These are phyloP conservation scores for Fusarium pseudoanthophilum DNA, from an alignment of 2,329 filamentous ascomycete genomes.

Conservation along the genomic window DNA sequence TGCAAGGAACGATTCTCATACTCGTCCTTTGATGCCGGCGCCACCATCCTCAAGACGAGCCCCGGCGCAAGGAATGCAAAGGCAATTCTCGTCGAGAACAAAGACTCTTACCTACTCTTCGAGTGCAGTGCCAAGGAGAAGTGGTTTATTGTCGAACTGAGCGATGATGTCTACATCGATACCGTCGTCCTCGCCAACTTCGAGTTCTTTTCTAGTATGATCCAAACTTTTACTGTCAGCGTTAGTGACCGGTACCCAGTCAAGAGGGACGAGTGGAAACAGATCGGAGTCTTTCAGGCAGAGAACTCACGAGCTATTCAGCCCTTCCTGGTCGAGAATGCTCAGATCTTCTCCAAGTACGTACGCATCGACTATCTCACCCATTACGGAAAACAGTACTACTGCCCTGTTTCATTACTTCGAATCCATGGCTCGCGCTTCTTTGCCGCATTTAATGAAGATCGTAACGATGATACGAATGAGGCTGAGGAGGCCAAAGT, in stretches of 20 bases:
- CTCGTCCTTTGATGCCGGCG: constrained; percentile 95
- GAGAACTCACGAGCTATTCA: constrained; percentile 94
- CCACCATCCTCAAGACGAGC: constrained; percentile 91
- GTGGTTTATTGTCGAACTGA: constrained; percentile 93
- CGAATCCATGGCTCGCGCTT: constrained; percentile 96
- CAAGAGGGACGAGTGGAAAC: constrained; percentile 91
- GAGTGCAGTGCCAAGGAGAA: constrained; percentile 89
- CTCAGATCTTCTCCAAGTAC: constrained; percentile 95
- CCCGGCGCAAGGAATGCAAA: constrained; percentile 87
- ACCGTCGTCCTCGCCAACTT: constrained; percentile 98
- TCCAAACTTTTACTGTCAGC: constrained; percentile 88
- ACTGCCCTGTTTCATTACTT: constrained; percentile 90
- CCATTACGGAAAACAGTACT: constrained; percentile 96
- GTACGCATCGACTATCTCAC: constrained; percentile 89
- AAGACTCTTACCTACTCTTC: constrained; percentile 98
- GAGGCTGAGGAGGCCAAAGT: constrained; percentile 31
- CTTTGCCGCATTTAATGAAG: constrained; percentile 90
- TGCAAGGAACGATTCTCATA: constrained; percentile 99
- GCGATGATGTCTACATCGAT: constrained; percentile 86
- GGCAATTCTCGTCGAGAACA: constrained; percentile 92
- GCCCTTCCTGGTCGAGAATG: constrained; percentile 92
- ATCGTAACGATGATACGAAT: constrained; percentile 71
- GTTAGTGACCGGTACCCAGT: constrained; percentile 96
- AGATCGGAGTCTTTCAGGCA: constrained; percentile 88
- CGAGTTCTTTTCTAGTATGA: constrained; percentile 98